phyloP scores from a whole-genome alignment of 2,329 filamentous ascomycete species.

The Nothopassalora personata region DNA sequence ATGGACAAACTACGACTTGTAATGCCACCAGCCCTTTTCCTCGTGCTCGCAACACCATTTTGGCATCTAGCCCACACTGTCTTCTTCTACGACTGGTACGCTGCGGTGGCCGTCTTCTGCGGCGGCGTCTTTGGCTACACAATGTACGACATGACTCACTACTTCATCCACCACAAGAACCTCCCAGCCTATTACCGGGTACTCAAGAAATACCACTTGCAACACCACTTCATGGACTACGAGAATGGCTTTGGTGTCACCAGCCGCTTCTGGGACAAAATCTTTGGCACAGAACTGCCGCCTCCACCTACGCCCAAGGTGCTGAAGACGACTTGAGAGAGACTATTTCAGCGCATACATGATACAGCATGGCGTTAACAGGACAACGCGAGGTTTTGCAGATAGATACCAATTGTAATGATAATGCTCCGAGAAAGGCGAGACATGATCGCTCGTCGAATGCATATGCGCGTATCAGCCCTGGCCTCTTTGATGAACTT shows the following conservation, averaged over 20 bases:
- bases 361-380: conserved; percentile 10
- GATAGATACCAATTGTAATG: conserved; percentile 13
- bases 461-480: not conserved
- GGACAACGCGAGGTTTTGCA: conserved; percentile 8
- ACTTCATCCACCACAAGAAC: conserved; percentile 94
- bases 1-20: conserved; percentile 98
- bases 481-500: not conserved
- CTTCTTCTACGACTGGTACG: conserved; percentile 80
- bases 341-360: not conserved
- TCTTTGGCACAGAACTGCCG: conserved; percentile 84
- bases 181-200: conserved; percentile 83
- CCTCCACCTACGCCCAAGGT: conserved; percentile 44
- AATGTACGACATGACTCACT: conserved; percentile 95
- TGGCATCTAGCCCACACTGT: conserved; percentile 82
- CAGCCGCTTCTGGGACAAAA: conserved; percentile 86
- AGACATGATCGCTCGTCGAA: not conserved
- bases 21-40: conserved; percentile 88
- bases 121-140: conserved; percentile 94
- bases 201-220: conserved; percentile 95
- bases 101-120: conserved; percentile 71
- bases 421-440: not conserved
- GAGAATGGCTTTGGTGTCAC: conserved; percentile 97
- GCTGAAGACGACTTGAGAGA: conserved; percentile 38
- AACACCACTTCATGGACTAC: conserved; percentile 97
- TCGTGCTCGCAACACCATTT: conserved; percentile 79